Conservation (phyloP, 148 eudicot genomes). For the Silene latifolia region DNA sequence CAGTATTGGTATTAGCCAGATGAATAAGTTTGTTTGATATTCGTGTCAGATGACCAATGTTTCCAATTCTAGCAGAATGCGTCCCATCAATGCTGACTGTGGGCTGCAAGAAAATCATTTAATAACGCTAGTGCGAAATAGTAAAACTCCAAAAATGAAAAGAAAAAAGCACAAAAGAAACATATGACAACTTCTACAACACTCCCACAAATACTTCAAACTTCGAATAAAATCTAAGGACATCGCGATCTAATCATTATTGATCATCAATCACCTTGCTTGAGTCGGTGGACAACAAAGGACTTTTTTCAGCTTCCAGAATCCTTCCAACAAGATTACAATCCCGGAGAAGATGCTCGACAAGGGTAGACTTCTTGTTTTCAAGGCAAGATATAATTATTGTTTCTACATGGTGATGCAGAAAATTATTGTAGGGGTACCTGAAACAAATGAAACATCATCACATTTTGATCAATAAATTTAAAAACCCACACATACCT, state of each 20-base stretch:
- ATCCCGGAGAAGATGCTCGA: constrained; percentile 76
- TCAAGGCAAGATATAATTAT: constrained; percentile 74
- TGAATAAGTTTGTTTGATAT: constrained; percentile 86
- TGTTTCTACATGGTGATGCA: constrained; percentile 85
- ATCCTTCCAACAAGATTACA: constrained; percentile 80
- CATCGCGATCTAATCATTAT: neutral
- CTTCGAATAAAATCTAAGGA: neutral
- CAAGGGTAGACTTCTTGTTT: constrained; percentile 63
- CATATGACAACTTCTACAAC: too few relatives aligned
- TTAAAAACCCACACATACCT: too few relatives aligned
- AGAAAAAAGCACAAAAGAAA: neutral
- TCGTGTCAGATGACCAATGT: constrained; percentile 87
- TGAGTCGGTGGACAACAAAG: constrained; percentile 46
- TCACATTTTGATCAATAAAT: neutral
- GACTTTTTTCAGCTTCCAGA: constrained; percentile 75
- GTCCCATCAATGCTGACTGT: constrained; percentile 62
- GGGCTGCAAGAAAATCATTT: constrained; percentile 57
- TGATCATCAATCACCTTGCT: constrained; percentile 48
- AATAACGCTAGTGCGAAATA: too few relatives aligned
- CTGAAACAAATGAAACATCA: constrained; percentile 35
- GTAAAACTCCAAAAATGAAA: neutral
- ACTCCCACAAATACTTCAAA: too few relatives aligned
- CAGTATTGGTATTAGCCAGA: constrained; percentile 51
- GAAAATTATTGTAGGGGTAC: constrained; percentile 92
- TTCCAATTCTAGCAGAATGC: constrained; percentile 70